A percentile compares a stretch with the other conserved stretches of the same genome.
Evolutionary conservation across 768 basidiomycete genomes (phyloP).

Genomic region (Auricularia heimuer): DNA sequence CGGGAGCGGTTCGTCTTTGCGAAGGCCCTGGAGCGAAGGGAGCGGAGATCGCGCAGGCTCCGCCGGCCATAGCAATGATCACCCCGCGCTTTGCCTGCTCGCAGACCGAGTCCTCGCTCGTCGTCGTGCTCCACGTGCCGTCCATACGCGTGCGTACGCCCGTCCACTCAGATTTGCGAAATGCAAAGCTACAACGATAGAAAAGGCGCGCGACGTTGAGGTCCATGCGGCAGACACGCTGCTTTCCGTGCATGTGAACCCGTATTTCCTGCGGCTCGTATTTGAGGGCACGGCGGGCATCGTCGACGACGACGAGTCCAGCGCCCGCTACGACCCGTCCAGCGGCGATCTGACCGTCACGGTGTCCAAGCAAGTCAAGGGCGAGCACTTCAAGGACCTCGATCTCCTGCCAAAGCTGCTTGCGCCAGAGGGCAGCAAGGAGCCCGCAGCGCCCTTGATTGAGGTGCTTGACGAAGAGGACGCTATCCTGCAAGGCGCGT

Average conservation of each 20-base stretch:
- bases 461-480: slow-evolving; percentile 40
- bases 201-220: slow-evolving; percentile 73
- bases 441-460: slow-evolving; percentile 31
- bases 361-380: slow-evolving; percentile 55
- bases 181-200: slow-evolving; percentile 8
- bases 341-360: slow-evolving; percentile 71
- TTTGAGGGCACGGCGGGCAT: slow-evolving; percentile 45
- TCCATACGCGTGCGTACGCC: slow-evolving; percentile 40
- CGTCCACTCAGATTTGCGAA: slow-evolving; percentile 4
- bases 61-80: slow-evolving; percentile 39
- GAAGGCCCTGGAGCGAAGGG: not conserved
- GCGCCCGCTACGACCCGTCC: slow-evolving; percentile 64
- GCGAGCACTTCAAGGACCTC: slow-evolving; percentile 64
- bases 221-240: slow-evolving; percentile 58
- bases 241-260: slow-evolving; percentile 65
- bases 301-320: slow-evolving; percentile 58
- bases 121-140: slow-evolving; percentile 58
- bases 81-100: slow-evolving; percentile 66
- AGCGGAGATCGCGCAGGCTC: not conserved
- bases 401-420: slow-evolving; percentile 71
- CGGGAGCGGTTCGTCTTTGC: not conserved
- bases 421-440: slow-evolving; percentile 42
- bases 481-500: slow-evolving; percentile 41
- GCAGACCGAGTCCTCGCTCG: slow-evolving; percentile 47
- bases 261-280: slow-evolving; percentile 74